phyloP scores from a whole-genome alignment of 768 basidiomycete species.

The Wakefieldia striispora region DNA sequence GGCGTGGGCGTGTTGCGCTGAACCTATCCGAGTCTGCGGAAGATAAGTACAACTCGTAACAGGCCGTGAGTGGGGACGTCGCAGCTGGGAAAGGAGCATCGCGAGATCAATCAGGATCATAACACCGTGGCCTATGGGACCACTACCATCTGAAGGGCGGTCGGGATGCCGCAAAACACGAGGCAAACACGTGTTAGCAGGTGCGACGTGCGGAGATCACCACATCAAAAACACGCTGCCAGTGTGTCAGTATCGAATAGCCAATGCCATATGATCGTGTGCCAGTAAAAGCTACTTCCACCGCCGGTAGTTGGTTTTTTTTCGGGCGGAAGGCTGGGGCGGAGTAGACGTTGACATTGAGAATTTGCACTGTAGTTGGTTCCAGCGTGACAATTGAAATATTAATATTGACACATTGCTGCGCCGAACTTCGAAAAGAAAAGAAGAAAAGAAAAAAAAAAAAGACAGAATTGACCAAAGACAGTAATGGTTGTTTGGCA shows the following conservation, averaged over 20 bases:
- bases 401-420: too few relatives aligned
- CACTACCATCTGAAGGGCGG: background rate
- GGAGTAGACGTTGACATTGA: too few relatives aligned
- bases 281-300: too few relatives aligned
- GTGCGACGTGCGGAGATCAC: background rate
- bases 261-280: too few relatives aligned
- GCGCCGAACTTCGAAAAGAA: too few relatives aligned
- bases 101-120: conserved; percentile 19
- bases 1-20: conserved; percentile 18
- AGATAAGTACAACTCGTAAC: background rate
- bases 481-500: conserved; percentile 18
- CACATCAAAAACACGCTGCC: background rate
- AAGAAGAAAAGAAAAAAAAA: background rate
- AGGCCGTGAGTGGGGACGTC: conserved; percentile 8
- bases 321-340: too few relatives aligned
- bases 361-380: too few relatives aligned
- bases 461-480: conserved; percentile 1
- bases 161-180: conserved; percentile 20
- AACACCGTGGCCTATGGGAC: background rate
- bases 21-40: conserved; percentile 15
- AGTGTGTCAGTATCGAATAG: background rate
- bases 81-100: conserved; percentile 8
- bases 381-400: too few relatives aligned
- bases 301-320: too few relatives aligned
- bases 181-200: conserved; percentile 13